Conservation (phyloP, 2,329 filamentous ascomycete genomes). For the Fonsecaea pedrosoi region DNA sequence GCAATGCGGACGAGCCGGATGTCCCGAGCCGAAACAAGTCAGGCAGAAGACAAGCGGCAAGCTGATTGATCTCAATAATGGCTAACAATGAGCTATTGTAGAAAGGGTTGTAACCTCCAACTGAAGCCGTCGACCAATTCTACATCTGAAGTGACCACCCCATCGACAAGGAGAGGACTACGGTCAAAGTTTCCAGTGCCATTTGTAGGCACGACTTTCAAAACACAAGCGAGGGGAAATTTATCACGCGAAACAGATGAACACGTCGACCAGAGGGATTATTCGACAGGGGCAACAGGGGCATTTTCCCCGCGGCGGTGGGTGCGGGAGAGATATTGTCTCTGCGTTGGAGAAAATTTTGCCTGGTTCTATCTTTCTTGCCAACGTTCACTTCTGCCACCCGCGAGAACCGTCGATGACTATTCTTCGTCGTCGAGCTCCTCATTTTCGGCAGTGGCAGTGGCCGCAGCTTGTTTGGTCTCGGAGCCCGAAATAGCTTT, state of each 20-base stretch:
- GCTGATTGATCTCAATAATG: not conserved
- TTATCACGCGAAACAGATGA: not conserved
- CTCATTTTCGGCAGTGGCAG: constrained; percentile 28
- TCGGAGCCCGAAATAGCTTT: constrained; percentile 35
- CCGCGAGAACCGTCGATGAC: constrained; percentile 11
- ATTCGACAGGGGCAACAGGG: not conserved
- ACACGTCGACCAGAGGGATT: not conserved
- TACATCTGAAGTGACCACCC: not conserved
- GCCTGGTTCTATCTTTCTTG: constrained; percentile 26
- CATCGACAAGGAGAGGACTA: not conserved
- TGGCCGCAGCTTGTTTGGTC: constrained; percentile 30
- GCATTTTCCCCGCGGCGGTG: not conserved
- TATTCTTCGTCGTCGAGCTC: constrained; percentile 36
- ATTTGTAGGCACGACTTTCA: not conserved
- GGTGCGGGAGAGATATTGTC: not conserved
- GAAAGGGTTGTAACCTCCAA: not conserved
- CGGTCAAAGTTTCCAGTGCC: not conserved
- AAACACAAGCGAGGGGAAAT: not conserved
- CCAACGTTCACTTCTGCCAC: constrained; percentile 12
- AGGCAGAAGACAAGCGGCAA: not conserved
- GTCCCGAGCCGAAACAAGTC: not conserved
- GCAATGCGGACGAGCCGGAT: not conserved
- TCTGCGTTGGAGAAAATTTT: constrained; percentile 7
- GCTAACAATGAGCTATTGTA: not conserved
- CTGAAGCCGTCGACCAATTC: not conserved